These are phyloP conservation scores for Aspergillus sp. DNA, from an alignment of 2,329 filamentous ascomycete species.

Conservation along the genomic window DNA sequence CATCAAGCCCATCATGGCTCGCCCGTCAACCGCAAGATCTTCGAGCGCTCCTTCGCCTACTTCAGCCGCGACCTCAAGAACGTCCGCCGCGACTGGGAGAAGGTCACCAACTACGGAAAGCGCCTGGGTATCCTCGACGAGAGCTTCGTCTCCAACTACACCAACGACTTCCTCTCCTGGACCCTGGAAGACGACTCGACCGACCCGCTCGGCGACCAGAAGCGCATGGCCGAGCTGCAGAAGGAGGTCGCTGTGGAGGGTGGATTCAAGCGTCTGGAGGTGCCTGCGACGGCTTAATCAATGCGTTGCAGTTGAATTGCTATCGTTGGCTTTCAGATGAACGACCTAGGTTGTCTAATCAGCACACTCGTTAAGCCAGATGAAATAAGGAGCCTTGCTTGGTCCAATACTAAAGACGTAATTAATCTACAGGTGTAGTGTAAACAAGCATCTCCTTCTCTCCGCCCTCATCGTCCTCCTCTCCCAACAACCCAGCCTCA, in stretches of 20 bases:
- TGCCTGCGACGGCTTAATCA: constrained; percentile 20
- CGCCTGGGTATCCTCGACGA: constrained; percentile 57
- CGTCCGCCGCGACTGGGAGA: constrained; percentile 63
- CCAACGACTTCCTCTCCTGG: constrained; percentile 62
- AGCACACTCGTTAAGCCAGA: not conserved
- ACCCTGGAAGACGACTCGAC: constrained; percentile 52
- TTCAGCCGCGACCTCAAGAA: constrained; percentile 68
- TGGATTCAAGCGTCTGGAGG: constrained; percentile 42
- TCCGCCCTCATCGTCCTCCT: not conserved
- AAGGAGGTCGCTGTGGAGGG: constrained; percentile 55
- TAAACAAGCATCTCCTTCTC: not conserved
- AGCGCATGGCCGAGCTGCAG: constrained; percentile 62
- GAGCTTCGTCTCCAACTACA: constrained; percentile 62
- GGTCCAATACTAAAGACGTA: too few relatives aligned
- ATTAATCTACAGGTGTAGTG: too few relatives aligned
- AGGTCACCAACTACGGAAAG: constrained; percentile 70
- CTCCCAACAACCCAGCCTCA: constrained; percentile 5
- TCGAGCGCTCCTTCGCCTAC: constrained; percentile 68
- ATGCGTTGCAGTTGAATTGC: too few relatives aligned
- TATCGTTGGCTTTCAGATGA: too few relatives aligned
- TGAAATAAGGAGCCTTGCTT: too few relatives aligned
- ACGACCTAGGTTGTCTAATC: too few relatives aligned
- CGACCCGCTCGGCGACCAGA: constrained; percentile 65
- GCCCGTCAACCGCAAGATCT: constrained; percentile 65
- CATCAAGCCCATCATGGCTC: constrained; percentile 62